Evolutionary conservation across 176 grass and related monocot species (phyloP).

Genomic region (Luzula sylvatica): DNA sequence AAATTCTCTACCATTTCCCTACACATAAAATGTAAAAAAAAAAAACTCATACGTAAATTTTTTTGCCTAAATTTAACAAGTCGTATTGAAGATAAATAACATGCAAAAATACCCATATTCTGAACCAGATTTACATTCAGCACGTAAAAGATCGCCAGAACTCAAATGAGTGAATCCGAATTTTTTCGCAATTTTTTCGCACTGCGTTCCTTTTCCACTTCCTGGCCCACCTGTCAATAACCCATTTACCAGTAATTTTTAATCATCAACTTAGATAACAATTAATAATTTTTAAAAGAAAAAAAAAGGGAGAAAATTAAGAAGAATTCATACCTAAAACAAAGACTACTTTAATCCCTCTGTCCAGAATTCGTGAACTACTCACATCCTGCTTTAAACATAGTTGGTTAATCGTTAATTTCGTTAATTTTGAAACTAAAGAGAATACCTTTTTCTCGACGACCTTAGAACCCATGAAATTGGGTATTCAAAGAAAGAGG

Average conservation of each 20-base stretch:
- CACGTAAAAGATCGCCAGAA: conserved; percentile 38
- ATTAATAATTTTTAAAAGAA: background rate
- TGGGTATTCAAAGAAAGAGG: no score
- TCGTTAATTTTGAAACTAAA: background rate
- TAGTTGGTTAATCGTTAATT: background rate
- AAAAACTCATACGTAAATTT: background rate
- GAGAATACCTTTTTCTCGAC: background rate
- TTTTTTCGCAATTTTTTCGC: conserved; percentile 40
- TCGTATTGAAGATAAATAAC: background rate
- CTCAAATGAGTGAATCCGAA: conserved; percentile 54
- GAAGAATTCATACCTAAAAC: conserved; percentile 37
- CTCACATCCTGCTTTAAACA: conserved; percentile 3
- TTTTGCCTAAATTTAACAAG: no score
- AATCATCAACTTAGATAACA: background rate
- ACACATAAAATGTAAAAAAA: background rate
- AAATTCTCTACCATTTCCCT: conserved; percentile 60
- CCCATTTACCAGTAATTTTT: background rate
- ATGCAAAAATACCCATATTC: conserved; percentile 37
- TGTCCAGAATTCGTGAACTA: conserved; percentile 1
- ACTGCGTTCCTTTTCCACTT: conserved; percentile 52
- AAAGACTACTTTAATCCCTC: conserved; percentile 33
- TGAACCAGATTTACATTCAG: conserved; percentile 53
- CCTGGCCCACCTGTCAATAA: conserved; percentile 27
- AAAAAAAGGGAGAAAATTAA: background rate
- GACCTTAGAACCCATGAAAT: background rate